Conservation (phyloP, 2,329 filamentous ascomycete genomes). For the Ciborinia camelliae region DNA sequence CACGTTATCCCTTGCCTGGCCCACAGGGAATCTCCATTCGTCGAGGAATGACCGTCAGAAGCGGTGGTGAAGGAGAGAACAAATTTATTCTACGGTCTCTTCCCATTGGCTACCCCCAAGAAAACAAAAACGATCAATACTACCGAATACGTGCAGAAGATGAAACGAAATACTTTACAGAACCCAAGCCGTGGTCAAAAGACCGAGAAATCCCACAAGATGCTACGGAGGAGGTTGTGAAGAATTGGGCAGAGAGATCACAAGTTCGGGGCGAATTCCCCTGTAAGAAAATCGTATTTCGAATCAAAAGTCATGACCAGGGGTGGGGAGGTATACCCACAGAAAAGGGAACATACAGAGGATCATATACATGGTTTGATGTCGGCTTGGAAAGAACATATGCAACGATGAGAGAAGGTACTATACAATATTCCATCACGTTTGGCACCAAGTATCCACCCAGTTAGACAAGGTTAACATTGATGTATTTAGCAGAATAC, state of each 20-base stretch:
- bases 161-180: conserved; percentile 13
- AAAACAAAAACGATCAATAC: background rate
- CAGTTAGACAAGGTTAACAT: background rate
- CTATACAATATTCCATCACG: background rate
- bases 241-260: conserved; percentile 25
- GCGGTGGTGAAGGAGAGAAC: conserved; percentile 37
- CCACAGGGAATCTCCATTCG: background rate
- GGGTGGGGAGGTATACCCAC: conserved; percentile 47
- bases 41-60: conserved; percentile 17
- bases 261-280: conserved; percentile 41
- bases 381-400: conserved; percentile 57
- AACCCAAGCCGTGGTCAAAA: conserved; percentile 23
- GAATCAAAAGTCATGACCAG: conserved; percentile 55
- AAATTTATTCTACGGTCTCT: conserved; percentile 40
- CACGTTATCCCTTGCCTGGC: conserved; percentile 12
- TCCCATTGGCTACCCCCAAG: conserved; percentile 30
- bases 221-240: conserved; percentile 26
- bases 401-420: conserved; percentile 34
- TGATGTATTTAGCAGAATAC: background rate
- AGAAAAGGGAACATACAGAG: conserved; percentile 42
- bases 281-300: conserved; percentile 60
- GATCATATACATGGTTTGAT: conserved; percentile 62
- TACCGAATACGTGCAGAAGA: conserved; percentile 16
- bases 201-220: conserved; percentile 19
- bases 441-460: background rate